A percentile compares a stretch with the other conserved stretches of the same genome.
Evolutionary conservation across 768 basidiomycete genomes (phyloP).

Genomic region (Mycena vulgaris): DNA sequence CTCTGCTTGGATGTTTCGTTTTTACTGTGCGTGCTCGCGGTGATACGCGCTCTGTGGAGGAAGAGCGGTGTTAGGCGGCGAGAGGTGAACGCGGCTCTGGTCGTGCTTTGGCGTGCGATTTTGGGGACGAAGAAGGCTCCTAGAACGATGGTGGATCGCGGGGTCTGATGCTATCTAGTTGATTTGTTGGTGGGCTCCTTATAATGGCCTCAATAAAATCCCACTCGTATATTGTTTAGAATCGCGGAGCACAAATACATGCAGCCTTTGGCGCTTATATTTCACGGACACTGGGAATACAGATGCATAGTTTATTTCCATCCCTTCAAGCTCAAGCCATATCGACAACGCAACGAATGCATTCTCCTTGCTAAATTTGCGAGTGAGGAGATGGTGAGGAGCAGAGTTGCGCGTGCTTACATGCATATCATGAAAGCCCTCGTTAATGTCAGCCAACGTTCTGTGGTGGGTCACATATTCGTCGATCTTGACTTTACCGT

Average conservation of each 20-base stretch:
- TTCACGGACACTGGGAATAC: constrained; percentile 29
- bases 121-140: constrained; percentile 64
- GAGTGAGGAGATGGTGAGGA: background rate
- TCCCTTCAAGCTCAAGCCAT: constrained; percentile 70
- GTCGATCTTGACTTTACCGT: constrained; percentile 89
- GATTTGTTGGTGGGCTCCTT: background rate
- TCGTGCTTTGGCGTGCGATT: constrained; percentile 79
- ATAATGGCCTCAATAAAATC: background rate
- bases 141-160: constrained; percentile 66
- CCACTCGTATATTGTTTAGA: background rate
- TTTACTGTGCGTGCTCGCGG: constrained; percentile 72
- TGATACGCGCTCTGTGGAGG: constrained; percentile 74
- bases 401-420: constrained; percentile 63
- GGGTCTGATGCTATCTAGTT: constrained; percentile 53
- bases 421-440: constrained; percentile 97
- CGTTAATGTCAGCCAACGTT: constrained; percentile 81
- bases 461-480: constrained; percentile 96
- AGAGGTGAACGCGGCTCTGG: constrained; percentile 77
- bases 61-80: constrained; percentile 77
- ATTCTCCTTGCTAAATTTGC: constrained; percentile 75
- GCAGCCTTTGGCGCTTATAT: constrained; percentile 7
- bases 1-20: constrained; percentile 87
- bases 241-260: background rate
- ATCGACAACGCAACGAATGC: constrained; percentile 96
- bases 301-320: constrained; percentile 25